Evolutionary conservation across 1,139 yeast species (phyloP).

Genomic region (Meyerozyma carpophila): DNA sequence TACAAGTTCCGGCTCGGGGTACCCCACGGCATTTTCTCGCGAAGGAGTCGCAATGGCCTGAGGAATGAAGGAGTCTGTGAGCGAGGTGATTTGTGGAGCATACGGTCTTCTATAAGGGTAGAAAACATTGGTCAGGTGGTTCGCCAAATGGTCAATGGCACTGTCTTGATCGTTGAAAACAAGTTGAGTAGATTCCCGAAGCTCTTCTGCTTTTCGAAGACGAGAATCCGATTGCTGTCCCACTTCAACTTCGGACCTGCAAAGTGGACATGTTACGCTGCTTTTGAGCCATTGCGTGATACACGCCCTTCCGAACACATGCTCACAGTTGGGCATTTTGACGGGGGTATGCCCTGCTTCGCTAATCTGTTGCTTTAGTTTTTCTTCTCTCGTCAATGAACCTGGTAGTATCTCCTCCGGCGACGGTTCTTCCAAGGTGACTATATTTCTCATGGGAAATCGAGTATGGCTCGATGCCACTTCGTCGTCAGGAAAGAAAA

Average conservation of each 20-base stretch:
- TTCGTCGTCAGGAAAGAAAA: slow-evolving; percentile 35
- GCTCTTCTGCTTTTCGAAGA: slow-evolving; percentile 9
- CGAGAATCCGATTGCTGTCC: slow-evolving; percentile 19
- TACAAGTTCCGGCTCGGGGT: slow-evolving; percentile 23
- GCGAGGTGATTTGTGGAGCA: slow-evolving; percentile 35
- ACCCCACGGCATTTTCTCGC: slow-evolving; percentile 1
- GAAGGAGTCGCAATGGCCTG: slow-evolving; percentile 33
- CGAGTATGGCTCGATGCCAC: slow-evolving; percentile 24
- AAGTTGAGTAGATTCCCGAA: slow-evolving; percentile 8
- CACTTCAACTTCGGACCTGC: slow-evolving; percentile 39
- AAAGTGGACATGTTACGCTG: slow-evolving; percentile 41
- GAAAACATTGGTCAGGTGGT: slow-evolving; percentile 35
- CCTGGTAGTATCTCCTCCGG: slow-evolving; percentile 33
- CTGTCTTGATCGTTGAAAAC: slow-evolving; percentile 12
- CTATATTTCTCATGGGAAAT: slow-evolving; percentile 29
- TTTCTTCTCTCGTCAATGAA: slow-evolving; percentile 13
- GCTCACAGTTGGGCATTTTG: slow-evolving; percentile 40
- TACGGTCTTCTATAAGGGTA: slow-evolving; percentile 31
- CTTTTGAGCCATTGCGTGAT: slow-evolving; percentile 39
- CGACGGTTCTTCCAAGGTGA: slow-evolving; percentile 18
- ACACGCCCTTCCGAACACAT: slow-evolving; percentile 38
- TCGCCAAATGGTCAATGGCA: slow-evolving; percentile 20
- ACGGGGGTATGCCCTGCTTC: slow-evolving; percentile 32
- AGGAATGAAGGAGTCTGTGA: slow-evolving; percentile 36
- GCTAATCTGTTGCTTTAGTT: slow-evolving; percentile 9